phyloP scores from a whole-genome alignment of 2,329 filamentous ascomycete genomes.

The Clonostachys sp. region DNA sequence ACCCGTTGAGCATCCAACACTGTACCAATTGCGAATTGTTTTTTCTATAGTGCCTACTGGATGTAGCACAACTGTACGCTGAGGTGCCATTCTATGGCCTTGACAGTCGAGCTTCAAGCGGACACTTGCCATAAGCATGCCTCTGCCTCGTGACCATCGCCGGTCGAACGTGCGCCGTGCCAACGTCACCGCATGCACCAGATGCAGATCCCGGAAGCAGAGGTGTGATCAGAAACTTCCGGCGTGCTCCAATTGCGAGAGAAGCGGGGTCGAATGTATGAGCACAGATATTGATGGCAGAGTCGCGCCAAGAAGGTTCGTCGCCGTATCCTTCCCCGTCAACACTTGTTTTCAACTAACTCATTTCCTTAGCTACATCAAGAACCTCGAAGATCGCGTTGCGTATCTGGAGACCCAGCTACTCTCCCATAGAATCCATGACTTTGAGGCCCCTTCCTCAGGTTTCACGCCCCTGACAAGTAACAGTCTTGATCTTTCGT shows the following conservation, averaged over 20 bases:
- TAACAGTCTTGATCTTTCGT: not conserved
- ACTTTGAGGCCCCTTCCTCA: not conserved
- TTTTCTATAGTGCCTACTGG: too few relatives aligned
- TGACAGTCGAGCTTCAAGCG: too few relatives aligned
- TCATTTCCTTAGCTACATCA: conserved; percentile 14
- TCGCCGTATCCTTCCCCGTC: not conserved
- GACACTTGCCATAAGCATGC: not conserved
- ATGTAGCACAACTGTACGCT: too few relatives aligned
- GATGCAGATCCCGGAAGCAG: conserved; percentile 9
- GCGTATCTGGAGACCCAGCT: conserved; percentile 12
- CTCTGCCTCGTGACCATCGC: not conserved
- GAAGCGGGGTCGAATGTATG: conserved; percentile 33
- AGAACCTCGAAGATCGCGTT: conserved; percentile 14
- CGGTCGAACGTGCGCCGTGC: conserved; percentile 7
- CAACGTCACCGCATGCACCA: conserved; percentile 9
- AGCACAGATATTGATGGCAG: conserved; percentile 7
- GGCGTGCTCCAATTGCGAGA: conserved; percentile 36
- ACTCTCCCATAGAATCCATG: conserved; percentile 1
- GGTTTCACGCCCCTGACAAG: not conserved
- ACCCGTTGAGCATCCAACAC: too few relatives aligned
- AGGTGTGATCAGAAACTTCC: conserved; percentile 37
- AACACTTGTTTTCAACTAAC: not conserved
- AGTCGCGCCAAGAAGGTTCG: conserved; percentile 6
- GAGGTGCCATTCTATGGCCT: too few relatives aligned
- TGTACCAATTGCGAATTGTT: too few relatives aligned